Evolutionary conservation across 805 yeast genomes (phyloP).

Genomic region (Pichia membranifaciens): DNA sequence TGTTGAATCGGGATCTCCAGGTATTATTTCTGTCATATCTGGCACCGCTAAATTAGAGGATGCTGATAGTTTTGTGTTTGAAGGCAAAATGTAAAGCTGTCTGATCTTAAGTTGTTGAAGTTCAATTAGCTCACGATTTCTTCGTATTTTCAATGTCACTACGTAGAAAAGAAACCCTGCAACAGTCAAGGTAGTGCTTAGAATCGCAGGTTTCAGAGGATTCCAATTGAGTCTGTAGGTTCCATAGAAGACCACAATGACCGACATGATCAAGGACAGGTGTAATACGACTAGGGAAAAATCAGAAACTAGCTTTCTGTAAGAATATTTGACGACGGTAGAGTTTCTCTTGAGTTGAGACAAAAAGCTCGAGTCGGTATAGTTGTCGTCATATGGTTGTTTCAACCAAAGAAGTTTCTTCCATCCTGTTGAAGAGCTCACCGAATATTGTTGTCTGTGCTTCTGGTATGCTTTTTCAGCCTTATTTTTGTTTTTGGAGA

Average conservation of each 20-base stretch:
- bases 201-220: slow-evolving; percentile 37
- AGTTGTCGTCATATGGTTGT: slow-evolving; percentile 88
- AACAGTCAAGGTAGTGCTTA: slow-evolving; percentile 31
- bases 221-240: slow-evolving; percentile 47
- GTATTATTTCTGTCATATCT: neutral
- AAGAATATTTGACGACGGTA: slow-evolving; percentile 64
- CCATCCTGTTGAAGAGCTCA: slow-evolving; percentile 41
- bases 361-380: slow-evolving; percentile 77
- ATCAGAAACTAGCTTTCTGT: slow-evolving; percentile 60
- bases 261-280: slow-evolving; percentile 55
- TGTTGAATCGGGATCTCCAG: neutral
- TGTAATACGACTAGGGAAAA: slow-evolving; percentile 64
- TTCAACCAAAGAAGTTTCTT: slow-evolving; percentile 75
- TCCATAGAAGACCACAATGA: slow-evolving; percentile 64
- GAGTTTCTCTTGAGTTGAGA: slow-evolving; percentile 73
- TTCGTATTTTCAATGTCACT: slow-evolving; percentile 25
- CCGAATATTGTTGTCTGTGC: neutral
- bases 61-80: neutral
- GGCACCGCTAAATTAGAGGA: neutral
- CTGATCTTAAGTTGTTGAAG: slow-evolving; percentile 26
- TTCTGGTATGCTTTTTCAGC: neutral
- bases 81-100: slow-evolving; percentile 16
- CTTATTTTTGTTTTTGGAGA: neutral
- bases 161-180: slow-evolving; percentile 32
- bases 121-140: slow-evolving; percentile 27